A percentile compares a stretch with the other conserved stretches of the same genome.
Conservation (phyloP, 2,329 filamentous ascomycete species). For the Cylindrodendrum hubeiense region DNA sequence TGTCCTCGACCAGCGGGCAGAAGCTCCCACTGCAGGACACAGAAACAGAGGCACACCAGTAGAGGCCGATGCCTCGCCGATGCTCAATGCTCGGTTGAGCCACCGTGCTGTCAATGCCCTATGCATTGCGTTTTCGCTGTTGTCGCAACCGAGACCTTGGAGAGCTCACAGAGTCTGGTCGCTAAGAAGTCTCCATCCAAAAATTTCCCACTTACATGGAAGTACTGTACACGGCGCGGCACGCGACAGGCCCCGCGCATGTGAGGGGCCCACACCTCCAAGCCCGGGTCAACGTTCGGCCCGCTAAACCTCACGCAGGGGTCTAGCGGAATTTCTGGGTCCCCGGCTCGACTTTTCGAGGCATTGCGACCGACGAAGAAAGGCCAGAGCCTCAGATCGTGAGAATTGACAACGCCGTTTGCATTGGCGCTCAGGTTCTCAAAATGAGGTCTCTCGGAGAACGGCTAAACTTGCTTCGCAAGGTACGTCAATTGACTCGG, state of each 20-base stretch:
- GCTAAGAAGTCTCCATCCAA: conserved; percentile 26
- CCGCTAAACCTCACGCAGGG: conserved; percentile 40
- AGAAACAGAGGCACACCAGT: conserved; percentile 61
- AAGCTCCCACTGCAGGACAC: conserved; percentile 57
- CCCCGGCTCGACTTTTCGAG: conserved; percentile 43
- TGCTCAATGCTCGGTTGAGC: conserved; percentile 57
- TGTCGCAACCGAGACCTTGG: conserved; percentile 16
- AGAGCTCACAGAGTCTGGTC: conserved; percentile 17
- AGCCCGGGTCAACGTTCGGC: conserved; percentile 46
- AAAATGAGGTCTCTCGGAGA: conserved; percentile 65
- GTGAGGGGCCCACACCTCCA: conserved; percentile 30
- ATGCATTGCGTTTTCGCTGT: conserved; percentile 53
- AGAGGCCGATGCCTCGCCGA: conserved; percentile 52
- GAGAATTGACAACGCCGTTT: conserved; percentile 33
- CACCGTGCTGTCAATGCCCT: conserved; percentile 57
- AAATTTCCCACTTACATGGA: conserved; percentile 39
- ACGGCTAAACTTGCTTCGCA: conserved; percentile 80
- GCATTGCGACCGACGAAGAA: conserved; percentile 29
- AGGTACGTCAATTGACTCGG: conserved; percentile 65
- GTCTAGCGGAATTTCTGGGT: conserved; percentile 45
- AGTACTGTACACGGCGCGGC: conserved; percentile 4
- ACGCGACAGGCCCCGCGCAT: conserved; percentile 24
- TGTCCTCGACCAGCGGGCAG: conserved; percentile 29
- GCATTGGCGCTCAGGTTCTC: conserved; percentile 31
- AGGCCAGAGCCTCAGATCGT: conserved; percentile 24